These are phyloP conservation scores for Polychaeton citri DNA, from an alignment of 2,329 filamentous ascomycete species.

Conservation along the genomic window DNA sequence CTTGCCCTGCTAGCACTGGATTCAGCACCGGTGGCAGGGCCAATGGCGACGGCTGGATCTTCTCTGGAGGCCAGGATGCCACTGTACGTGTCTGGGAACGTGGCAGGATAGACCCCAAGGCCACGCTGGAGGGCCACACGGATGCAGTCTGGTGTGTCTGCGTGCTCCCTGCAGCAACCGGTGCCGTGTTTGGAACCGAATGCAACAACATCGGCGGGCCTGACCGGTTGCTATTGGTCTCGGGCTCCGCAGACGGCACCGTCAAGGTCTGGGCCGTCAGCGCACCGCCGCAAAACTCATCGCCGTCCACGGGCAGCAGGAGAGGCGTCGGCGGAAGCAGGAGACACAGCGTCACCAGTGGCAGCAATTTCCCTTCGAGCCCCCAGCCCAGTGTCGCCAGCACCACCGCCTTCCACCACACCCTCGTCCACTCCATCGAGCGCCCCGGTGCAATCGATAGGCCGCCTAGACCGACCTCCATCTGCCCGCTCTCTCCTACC, in stretches of 20 bases:
- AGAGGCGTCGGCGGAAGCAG: constrained; percentile 61
- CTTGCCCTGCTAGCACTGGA: constrained; percentile 75
- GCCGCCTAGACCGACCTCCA: constrained; percentile 68
- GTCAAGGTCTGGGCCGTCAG: constrained; percentile 93
- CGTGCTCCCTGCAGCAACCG: constrained; percentile 73
- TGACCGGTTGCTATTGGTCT: constrained; percentile 80
- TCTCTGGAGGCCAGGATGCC: constrained; percentile 89
- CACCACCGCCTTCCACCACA: constrained; percentile 74
- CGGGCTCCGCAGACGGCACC: constrained; percentile 79
- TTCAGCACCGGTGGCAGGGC: constrained; percentile 82
- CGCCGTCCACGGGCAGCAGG: constrained; percentile 60
- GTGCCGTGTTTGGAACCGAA: constrained; percentile 58
- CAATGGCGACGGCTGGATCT: constrained; percentile 92
- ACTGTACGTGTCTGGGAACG: constrained; percentile 93
- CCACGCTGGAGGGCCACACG: constrained; percentile 82
- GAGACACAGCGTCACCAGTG: constrained; percentile 85
- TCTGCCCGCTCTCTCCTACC: constrained; percentile 68
- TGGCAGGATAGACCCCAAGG: constrained; percentile 86
- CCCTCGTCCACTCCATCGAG: constrained; percentile 73
- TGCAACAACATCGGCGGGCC: constrained; percentile 60
- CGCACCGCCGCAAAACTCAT: constrained; percentile 72
- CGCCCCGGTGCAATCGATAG: constrained; percentile 40
- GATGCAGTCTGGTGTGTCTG: constrained; percentile 95
- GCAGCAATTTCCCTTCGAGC: constrained; percentile 78
- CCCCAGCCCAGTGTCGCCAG: constrained; percentile 82